Base-by-base conservation (phyloP, 768 basidiomycete species). In the Naganishia randhawae region DNA sequence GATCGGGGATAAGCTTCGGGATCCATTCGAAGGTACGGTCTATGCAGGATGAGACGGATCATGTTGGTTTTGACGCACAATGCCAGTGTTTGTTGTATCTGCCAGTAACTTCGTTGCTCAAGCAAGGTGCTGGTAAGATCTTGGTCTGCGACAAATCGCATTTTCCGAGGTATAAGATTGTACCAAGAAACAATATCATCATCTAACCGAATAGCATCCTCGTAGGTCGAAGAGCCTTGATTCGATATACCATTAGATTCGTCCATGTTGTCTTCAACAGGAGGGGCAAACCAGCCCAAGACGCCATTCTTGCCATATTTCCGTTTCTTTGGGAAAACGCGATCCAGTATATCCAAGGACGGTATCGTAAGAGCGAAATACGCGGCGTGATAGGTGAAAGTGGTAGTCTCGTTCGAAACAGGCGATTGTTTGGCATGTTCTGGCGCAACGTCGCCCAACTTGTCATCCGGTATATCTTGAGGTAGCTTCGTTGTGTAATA, bases 291-390 rank as follows among this genome's bases (percentile, higher is more conserved):
- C 75, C 76, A 76, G 29, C 74, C 74, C 50, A 74, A 71, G 14
- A 73, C 73, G 0, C 71, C 74, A n/a, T 76, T 73, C 29, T 76
- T 68, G 10, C 74, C 74, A 65, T 74, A 77, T 45, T 70, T 48
- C 32, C 74, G 68, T 22, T 79, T 75, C 29, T 73, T 71, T 11
- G 68, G 76, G 71, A 79, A 79, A 17, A 79, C 71, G 0, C 78
- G 74, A 25, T 76, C 72, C 14, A 79, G 71, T 0, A 78, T 67
- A 52, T 78, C 77, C 50, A 75, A 73, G 1, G 77, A 75, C 0
- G 78, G 78, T 17, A 79, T 79, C 0, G 78, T 78, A 29, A 79
- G 68, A 45, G 77, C 76, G 50, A 74, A 79, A 55, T 76, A 78
- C 1, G 76, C 76, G 9, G 76, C 71, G 52, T 79, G 78, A 54